A percentile compares a stretch with the other conserved stretches of the same genome.
These are phyloP conservation scores for Leucocoprinus birnbaumii DNA, from an alignment of 768 basidiomycete species.

Conservation along the genomic window DNA sequence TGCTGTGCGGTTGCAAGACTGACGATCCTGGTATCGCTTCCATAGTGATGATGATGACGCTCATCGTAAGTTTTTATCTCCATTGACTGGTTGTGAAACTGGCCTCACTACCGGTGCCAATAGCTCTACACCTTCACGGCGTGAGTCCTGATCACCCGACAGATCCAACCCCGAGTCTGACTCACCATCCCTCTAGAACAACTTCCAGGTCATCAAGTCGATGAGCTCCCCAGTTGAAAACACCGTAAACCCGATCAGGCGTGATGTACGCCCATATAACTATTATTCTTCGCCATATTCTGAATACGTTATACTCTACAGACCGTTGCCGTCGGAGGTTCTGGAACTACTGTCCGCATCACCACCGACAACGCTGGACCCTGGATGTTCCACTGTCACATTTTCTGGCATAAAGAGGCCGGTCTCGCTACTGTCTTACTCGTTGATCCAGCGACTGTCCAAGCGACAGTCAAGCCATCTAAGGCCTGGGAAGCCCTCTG, in stretches of 20 bases:
- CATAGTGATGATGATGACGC: constrained; percentile 16
- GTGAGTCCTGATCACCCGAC: not conserved
- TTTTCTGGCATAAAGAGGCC: constrained; percentile 15
- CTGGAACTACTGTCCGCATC: constrained; percentile 19
- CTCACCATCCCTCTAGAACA: not conserved
- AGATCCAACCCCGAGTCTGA: not conserved
- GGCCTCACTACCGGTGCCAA: too few species aligned
- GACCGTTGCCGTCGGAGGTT: constrained; percentile 15
- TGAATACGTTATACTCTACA: not conserved
- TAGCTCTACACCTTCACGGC: constrained; percentile 16
- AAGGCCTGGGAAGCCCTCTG: constrained; percentile 14
- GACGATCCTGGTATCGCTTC: not conserved
- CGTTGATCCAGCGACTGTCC: constrained; percentile 1
- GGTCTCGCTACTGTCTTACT: constrained; percentile 16
- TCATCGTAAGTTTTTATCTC: not conserved
- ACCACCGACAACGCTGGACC: constrained; percentile 18
- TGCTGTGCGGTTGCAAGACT: too few species aligned
- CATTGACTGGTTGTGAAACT: too few species aligned
- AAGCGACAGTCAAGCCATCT: constrained; percentile 2
- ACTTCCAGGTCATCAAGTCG: constrained; percentile 23
- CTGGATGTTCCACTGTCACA: constrained; percentile 21
- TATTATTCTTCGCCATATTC: not conserved
- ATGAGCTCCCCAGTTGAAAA: constrained; percentile 30
- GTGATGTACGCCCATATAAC: constrained; percentile 45
- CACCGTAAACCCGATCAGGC: constrained; percentile 49